Conservation (phyloP, 768 basidiomycete genomes). For the Agrocybe praecox region DNA sequence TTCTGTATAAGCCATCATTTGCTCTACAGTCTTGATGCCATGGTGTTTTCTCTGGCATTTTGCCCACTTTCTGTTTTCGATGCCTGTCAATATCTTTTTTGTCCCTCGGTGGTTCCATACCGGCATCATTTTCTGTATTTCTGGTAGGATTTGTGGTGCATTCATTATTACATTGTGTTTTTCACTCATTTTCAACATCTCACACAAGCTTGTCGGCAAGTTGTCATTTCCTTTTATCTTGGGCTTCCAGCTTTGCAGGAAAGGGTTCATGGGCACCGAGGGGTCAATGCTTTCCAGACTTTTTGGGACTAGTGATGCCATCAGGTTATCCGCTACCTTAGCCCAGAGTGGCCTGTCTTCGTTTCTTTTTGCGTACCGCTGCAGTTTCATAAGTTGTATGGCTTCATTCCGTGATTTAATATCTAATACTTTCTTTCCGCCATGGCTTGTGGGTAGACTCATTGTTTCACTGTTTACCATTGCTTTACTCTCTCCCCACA, state of each 20-base stretch:
- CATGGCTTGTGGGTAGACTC: constrained; percentile 10
- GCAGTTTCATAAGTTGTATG: constrained; percentile 20
- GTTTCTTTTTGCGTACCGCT: constrained; percentile 13
- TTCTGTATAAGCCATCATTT: background rate
- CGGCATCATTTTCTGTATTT: background rate
- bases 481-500: constrained; percentile 20
- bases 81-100: background rate
- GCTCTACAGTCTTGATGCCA: background rate
- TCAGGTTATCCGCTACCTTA: background rate
- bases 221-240: background rate
- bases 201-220: background rate
- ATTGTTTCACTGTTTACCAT: constrained; percentile 20
- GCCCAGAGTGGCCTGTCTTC: background rate
- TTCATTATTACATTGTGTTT: background rate
- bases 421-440: constrained; percentile 27
- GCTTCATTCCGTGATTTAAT: constrained; percentile 26
- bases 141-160: background rate
- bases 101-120: background rate
- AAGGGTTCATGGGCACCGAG: background rate
- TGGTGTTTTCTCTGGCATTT: background rate
- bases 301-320: background rate
- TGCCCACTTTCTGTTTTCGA: background rate
- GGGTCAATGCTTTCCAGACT: background rate
- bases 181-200: background rate
- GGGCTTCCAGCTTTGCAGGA: background rate